These are phyloP conservation scores for Penicillium sp. DNA, from an alignment of 2,329 filamentous ascomycete genomes.

Conservation along the genomic window DNA sequence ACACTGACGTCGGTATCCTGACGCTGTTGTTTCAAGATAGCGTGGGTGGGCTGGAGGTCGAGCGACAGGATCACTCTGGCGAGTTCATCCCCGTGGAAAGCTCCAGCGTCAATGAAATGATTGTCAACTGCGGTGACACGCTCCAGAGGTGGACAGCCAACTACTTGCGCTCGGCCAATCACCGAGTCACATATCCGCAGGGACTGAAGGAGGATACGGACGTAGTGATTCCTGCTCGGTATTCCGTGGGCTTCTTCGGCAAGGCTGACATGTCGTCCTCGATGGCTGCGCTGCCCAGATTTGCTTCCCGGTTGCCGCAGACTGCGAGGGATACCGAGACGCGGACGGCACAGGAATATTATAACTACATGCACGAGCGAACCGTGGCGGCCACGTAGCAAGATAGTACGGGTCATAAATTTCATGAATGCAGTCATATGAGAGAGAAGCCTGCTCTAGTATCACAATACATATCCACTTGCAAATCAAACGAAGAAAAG, in stretches of 20 bases:
- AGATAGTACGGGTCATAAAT: neutral
- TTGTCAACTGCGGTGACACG: slow-evolving; percentile 1
- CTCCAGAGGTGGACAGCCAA: slow-evolving; percentile 1
- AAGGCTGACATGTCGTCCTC: neutral
- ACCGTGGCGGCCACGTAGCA: neutral
- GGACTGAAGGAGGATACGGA: neutral
- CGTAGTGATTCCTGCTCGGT: neutral
- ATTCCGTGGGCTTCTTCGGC: slow-evolving; percentile 1
- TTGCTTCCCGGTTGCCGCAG: neutral
- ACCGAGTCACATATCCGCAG: neutral
- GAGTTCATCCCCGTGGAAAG: neutral
- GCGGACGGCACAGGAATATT: neutral
- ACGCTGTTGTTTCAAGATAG: slow-evolving; percentile 2
- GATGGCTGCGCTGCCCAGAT: neutral
- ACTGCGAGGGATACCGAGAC: neutral
- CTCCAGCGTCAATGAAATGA: neutral
- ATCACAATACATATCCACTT: neutral
- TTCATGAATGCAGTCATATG: neutral
- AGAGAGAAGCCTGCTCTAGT: neutral
- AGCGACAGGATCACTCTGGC: neutral
- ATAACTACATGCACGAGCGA: neutral
- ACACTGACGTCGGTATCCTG: neutral
- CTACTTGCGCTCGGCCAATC: neutral
- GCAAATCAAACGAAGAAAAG: neutral
- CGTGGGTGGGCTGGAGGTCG: neutral